Base-by-base conservation (phyloP, 2,329 filamentous ascomycete genomes). In the Zelopaecilomyces penicillatus region DNA sequence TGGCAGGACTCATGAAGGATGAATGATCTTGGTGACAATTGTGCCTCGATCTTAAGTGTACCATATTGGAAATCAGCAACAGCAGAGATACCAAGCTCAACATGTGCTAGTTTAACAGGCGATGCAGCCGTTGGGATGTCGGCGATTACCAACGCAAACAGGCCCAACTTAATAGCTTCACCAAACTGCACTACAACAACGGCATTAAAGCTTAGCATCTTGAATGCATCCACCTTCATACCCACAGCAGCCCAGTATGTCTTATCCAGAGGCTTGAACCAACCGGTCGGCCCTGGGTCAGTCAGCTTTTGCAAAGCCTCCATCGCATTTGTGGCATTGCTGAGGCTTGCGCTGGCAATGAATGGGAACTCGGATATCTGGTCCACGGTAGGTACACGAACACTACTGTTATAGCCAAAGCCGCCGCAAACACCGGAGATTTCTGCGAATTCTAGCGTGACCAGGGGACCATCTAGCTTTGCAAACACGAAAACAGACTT, bases 1-100 rank as follows among this genome's bases (percentile, higher is more conserved):
- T 68, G 66, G 44, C 69, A 72, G 30, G 55, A 48, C 0, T 61
- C 62, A 42, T 57, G 49, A 0, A 71, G 53, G 26, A 74, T 57
- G 43, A 54, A 71, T 0, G 65, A 70, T 1, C 46, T 47, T 0
- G 70, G 70, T 0, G 64, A 54, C 3, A 73, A 57, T 48, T 67
- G 58, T 0, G 58, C 68, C 40, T 71, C 63, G 5, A 65, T 46
- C 46, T 58, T 62, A 32, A 71, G 44, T 11, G 46, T 50, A 2
- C 65, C 67, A 5, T 54, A 50, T n/a, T 54, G 54, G 2, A 67
- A 54, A 47, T 71, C 64, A 6, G 67, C 31, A 2, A 56, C 50
- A 3, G 54, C 60, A 0, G 51, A 45, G 27, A 72, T 59, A 11
- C 62, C 65, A 1, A 72, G 45, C 49, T 70, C 62, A 19, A 67